Evolutionary conservation across 192 early-diverging fungal species (phyloP).

Genomic region (Coemansia sp.): DNA sequence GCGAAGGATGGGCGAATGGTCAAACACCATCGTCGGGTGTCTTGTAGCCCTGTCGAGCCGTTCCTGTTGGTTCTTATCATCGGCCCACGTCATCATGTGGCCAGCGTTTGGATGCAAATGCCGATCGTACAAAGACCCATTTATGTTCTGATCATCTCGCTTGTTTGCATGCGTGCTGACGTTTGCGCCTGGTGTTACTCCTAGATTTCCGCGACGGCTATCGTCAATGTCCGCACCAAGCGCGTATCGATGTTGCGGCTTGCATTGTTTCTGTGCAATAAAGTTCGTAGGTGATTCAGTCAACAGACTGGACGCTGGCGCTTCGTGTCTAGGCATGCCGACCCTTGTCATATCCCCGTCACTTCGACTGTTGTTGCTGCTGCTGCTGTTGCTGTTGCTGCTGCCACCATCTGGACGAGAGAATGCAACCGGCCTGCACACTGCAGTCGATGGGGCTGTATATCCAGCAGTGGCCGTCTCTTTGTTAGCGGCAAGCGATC

Average conservation of each 20-base stretch:
- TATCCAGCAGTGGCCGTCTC: slow-evolving; percentile 3
- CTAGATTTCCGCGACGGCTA: neutral
- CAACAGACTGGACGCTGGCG: neutral
- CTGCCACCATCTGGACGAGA: neutral
- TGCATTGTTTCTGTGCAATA: slow-evolving; percentile 5
- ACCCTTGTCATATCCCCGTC: neutral
- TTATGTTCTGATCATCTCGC: slow-evolving; percentile 11
- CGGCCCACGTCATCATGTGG: neutral
- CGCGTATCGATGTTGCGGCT: slow-evolving; percentile 2
- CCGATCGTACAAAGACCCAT: slow-evolving; percentile 25
- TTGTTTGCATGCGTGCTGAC: neutral
- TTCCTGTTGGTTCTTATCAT: neutral
- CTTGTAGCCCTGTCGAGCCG: slow-evolving; percentile 21
- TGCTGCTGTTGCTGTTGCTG: too few relatives aligned
- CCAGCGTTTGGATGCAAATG: slow-evolving; percentile 20
- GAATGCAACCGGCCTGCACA: slow-evolving; percentile 22
- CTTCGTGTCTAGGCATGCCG: neutral
- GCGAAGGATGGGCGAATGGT: slow-evolving; percentile 40
- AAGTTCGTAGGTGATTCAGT: slow-evolving; percentile 30
- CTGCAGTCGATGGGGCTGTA: slow-evolving; percentile 22
- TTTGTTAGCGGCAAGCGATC: neutral
- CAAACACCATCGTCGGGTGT: slow-evolving; percentile 51
- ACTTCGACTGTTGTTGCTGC: neutral
- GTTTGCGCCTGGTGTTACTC: neutral
- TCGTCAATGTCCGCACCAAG: neutral